Base-by-base conservation (phyloP, 2,329 filamentous ascomycete species). In the Cladophialophora bantiana region DNA sequence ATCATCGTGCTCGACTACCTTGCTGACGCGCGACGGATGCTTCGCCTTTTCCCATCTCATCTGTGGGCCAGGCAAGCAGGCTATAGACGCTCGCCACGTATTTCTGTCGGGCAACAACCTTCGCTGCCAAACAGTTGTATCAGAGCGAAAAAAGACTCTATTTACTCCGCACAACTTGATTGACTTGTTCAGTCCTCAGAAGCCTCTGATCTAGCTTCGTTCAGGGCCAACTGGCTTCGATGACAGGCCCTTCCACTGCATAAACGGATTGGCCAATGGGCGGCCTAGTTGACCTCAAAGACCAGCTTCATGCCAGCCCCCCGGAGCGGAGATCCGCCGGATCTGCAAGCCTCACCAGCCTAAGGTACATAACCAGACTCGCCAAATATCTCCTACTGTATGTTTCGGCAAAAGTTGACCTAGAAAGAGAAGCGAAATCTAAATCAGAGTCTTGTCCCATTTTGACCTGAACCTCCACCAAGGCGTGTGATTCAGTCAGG, bases 271-370 rank as follows among this genome's bases (percentile, higher is more conserved):
- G 45, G 45, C 18, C 26, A 18, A 10, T 9, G 12, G 45, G 45
- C 1, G 45, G 45, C n/a, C 20, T 31, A 4, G 20, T 26, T 10
- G 26, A 5, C 45, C 12, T 31, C 18, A 50, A 50, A 26, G 45
- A 12, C 45, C 45, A 7, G 13, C 9, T 7, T 12, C 18, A 50
- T 12, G 20, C 20, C 45, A 26, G 2, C 45, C 26, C 45, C 26
- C 45, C 45, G 20, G 9, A 20, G 45, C 45, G 45, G 18, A 50
- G 45, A 50, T 31, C 45, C 3, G 5, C 45, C 18, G 45, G 45
- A 50, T 50, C 45, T 50, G 45, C 45, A 50, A 50, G 20, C 45
- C 20, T 15, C 15, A 12, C 36, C 36, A 40, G 45, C 45, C 45
- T 50, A 50, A 31, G 45, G 26, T 20, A n/a, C n/a, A n/a, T n/a